phyloP scores from a whole-genome alignment of 2,329 filamentous ascomycete genomes.

The Trichophaea hybrida region DNA sequence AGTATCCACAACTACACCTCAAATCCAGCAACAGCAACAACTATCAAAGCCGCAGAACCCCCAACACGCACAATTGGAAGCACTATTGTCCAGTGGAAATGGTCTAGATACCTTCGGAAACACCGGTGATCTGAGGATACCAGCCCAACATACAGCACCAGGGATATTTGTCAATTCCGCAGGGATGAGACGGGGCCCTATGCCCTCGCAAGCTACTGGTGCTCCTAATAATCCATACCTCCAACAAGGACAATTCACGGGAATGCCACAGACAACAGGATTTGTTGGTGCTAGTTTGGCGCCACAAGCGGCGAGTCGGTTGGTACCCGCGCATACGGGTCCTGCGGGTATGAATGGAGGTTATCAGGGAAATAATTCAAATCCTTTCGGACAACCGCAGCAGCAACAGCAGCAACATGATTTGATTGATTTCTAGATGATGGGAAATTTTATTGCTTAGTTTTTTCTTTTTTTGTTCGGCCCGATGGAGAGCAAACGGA shows the following conservation, averaged over 20 bases:
- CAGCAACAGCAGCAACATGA: constrained; percentile 2
- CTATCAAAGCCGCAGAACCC: constrained; percentile 35
- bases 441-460: too few relatives aligned
- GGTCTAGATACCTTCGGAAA: constrained; percentile 97
- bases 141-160: constrained; percentile 88
- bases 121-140: constrained; percentile 87
- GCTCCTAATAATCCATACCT: constrained; percentile 76
- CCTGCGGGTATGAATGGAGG: constrained; percentile 31
- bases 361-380: not conserved
- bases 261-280: constrained; percentile 42
- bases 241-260: constrained; percentile 55
- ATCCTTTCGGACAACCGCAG: constrained; percentile 4
- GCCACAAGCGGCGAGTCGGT: constrained; percentile 29
- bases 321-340: constrained; percentile 43
- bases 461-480: too few relatives aligned
- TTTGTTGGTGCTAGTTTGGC: constrained; percentile 21
- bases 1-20: constrained; percentile 27
- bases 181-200: constrained; percentile 48
- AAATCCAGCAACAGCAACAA: constrained; percentile 21
- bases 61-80: constrained; percentile 62
- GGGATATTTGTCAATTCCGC: constrained; percentile 95
- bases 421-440: constrained; percentile 1
- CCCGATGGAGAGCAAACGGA: not conserved
- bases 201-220: constrained; percentile 44
- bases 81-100: constrained; percentile 71